Evolutionary conservation across 1,284 basidiomycete species (phyloP).

Genomic region (Trichosporon inkin): DNA sequence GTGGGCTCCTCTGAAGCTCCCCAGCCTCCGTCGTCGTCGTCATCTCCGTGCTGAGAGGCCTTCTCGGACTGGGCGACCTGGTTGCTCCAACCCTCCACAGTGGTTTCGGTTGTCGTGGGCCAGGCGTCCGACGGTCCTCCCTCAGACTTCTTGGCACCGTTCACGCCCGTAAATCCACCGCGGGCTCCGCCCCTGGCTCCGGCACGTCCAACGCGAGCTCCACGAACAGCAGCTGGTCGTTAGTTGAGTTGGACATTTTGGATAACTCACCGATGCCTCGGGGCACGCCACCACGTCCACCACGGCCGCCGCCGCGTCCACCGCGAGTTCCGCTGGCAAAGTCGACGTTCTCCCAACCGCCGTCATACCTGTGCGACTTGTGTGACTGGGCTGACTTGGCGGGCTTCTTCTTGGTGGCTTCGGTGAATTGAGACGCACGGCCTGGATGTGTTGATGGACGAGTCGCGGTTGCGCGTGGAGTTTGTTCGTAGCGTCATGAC

Average conservation of each 20-base stretch:
- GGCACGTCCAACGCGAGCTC: constrained; percentile 28
- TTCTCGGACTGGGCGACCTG: constrained; percentile 41
- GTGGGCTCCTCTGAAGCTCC: constrained; percentile 14
- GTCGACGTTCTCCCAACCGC: constrained; percentile 40
- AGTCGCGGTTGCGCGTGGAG: neutral
- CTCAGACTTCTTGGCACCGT: constrained; percentile 24
- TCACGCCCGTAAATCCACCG: constrained; percentile 34
- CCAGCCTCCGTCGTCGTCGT: constrained; percentile 22
- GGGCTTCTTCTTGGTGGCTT: constrained; percentile 48
- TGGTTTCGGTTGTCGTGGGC: constrained; percentile 41
- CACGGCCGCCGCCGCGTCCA: constrained; percentile 30
- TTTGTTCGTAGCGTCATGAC: neutral
- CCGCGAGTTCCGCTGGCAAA: constrained; percentile 28
- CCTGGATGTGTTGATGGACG: constrained; percentile 27
- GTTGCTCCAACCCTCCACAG: constrained; percentile 39
- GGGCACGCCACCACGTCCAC: constrained; percentile 33
- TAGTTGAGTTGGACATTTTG: neutral
- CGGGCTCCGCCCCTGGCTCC: constrained; percentile 46
- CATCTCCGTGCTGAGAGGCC: constrained; percentile 25
- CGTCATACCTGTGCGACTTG: constrained; percentile 43
- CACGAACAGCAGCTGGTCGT: constrained; percentile 20
- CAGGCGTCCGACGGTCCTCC: constrained; percentile 26
- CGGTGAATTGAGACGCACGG: constrained; percentile 50
- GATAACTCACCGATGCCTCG: constrained; percentile 17
- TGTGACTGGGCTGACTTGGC: constrained; percentile 29